Base-by-base conservation (phyloP, 306 rosid genomes). In the Ceratonia siliqua region DNA sequence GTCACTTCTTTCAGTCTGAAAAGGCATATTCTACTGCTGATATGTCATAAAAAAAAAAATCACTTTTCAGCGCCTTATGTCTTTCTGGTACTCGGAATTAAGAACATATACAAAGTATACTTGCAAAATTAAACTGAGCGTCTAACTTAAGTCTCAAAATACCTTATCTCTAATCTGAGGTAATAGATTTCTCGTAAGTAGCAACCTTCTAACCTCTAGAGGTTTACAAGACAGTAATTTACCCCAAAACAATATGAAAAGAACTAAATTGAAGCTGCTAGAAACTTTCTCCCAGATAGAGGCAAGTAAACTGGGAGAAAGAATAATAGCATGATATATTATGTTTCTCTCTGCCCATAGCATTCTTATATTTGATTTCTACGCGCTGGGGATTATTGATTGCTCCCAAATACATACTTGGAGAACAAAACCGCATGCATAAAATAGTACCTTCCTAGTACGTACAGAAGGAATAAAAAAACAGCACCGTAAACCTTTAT, bases 391-490 rank as follows among this genome's bases (percentile, higher is more conserved):
- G 70, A 70, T 10, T 65, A 62, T 32, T 28, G 45, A 42, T 73
- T 25, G 64, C 64, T 62, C 59, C 56, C 18, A 83, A 72, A 68
- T 9, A 72, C 17, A 25, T 80, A 80, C 57, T 62, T 53, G 63
- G 54, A 56, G 0, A 77, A 24, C 46, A 56, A 49, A 38, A 73
- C 14, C 43, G 18, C 9, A 17, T 2, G 43, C 1, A 39, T 49
- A 63, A 62, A 43, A 46, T 30, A 68, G 38, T 24, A 71, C 50
- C 55, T 73, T 69, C 56, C 63, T n/a, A 32, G 33, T 20, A 52
- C 2, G 4, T 13, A 50, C 67, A 76, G 8, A 59, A 61, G 75
- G 59, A 73, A 80, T 27, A 12, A 58, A 57, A 41, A 11, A 41
- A 22, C 43, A 81, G 33, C 28, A 41, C 22, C 15, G 42, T 21